Percentiles rank a stretch among this genome's conserved stretches.
These are phyloP conservation scores for Pichia sp. DNA, from an alignment of 1,139 yeast species.

Conservation along the genomic window DNA sequence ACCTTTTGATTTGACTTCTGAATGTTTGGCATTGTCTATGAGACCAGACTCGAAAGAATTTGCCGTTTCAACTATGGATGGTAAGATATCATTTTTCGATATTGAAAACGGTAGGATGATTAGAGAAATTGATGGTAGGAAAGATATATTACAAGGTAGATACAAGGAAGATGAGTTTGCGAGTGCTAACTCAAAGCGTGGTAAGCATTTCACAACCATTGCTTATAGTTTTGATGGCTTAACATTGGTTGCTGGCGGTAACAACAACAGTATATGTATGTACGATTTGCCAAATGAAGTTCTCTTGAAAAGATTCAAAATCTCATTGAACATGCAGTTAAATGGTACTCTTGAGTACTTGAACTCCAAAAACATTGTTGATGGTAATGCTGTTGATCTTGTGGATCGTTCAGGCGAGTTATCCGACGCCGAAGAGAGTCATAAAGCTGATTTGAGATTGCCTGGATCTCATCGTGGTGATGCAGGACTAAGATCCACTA, in stretches of 20 bases:
- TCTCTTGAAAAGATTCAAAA: conserved; percentile 70
- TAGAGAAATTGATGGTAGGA: conserved; percentile 80
- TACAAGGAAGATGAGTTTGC: conserved; percentile 76
- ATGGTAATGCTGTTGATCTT: conserved; percentile 79
- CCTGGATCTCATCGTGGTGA: conserved; percentile 94
- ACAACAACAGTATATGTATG: conserved; percentile 83
- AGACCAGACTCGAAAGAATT: conserved; percentile 90
- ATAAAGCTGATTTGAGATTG: conserved; percentile 60
- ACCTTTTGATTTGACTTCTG: conserved; percentile 81
- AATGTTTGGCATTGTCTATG: conserved; percentile 78
- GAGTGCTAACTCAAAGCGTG: conserved; percentile 74
- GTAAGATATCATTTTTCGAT: conserved; percentile 80
- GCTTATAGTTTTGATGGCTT: conserved; percentile 88
- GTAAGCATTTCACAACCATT: conserved; percentile 77
- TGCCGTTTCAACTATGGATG: conserved; percentile 86
- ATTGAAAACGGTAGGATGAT: conserved; percentile 76
- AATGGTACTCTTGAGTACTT: conserved; percentile 82
- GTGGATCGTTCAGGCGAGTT: conserved; percentile 83
- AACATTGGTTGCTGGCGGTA: conserved; percentile 87
- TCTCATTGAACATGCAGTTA: conserved; percentile 82
- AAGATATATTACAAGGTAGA: conserved; percentile 86
- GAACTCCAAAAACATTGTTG: conserved; percentile 79
- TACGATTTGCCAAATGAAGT: conserved; percentile 90
- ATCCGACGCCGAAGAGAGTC: conserved; percentile 71
- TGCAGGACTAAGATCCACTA: conserved; percentile 66